Evolutionary conservation across 1,139 yeast species (phyloP), one percentile per base, ranked within the genome.

Genomic region (Casaregolazyma suthepensis): DNA sequence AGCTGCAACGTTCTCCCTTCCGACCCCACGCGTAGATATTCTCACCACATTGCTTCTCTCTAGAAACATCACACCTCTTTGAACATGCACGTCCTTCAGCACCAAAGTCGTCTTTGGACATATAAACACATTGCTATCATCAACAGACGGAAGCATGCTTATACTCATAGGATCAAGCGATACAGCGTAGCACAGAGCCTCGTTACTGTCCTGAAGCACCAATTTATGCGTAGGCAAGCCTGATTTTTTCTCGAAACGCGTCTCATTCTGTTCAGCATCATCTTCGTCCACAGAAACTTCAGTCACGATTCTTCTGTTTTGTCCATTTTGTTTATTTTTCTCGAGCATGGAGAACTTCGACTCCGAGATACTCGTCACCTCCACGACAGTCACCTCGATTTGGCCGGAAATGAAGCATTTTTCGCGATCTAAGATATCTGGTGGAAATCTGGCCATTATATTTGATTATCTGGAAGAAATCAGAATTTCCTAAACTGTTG

Each of bases 131-230:
- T 54, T 57, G 3, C 55, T 53, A 20, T 54, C 43, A 18, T 26
- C 49, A 5, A 15, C 17, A 3, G 17, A 26, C n/a, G 52, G 52
- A 35, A 43, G 19, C 47, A 35, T 20, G 35, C 47, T 26, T 6
- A 48, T n/a, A 10, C 46, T 42, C 35, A 52, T 23, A n/a, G 51
- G 52, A 12, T 40, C 43, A 13, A 45, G 20, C 6, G 48, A 48
- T 23, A 65, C 49, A 15, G 65, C 69, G 48, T 62, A 66, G 42
- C 58, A 58, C 43, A 55, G 45, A n/a, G 54, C 54, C 5, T 65
- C 63, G 6, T 53, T 53, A 13, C 53, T 35, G 45, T 65, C 69
- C 45, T 63, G 64, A 5, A 65, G 50, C 5, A 59, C 52, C 40
- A 65, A 52, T 49, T 58, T 63, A 52, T 56, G 58, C 5, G 58